phyloP scores from a whole-genome alignment of 306 rosid species.

The Quercus bicolor region DNA sequence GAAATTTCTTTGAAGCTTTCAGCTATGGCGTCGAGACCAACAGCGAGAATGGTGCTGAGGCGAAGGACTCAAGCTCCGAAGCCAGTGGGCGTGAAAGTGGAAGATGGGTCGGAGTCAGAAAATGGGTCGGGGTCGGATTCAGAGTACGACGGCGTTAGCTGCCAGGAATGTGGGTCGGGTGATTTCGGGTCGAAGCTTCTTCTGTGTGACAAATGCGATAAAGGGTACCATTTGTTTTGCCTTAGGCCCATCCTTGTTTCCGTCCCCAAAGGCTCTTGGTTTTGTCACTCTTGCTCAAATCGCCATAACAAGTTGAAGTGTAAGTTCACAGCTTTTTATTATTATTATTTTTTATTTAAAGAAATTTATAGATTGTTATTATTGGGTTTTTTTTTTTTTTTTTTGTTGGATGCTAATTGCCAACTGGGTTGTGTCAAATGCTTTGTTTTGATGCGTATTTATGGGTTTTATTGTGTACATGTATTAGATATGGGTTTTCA shows the following conservation, averaged over 20 bases:
- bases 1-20: not conserved
- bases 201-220: constrained; percentile 48
- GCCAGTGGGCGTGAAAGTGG: not conserved
- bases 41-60: constrained; percentile 12
- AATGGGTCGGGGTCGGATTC: too few species aligned
- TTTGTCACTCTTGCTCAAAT: constrained; percentile 39
- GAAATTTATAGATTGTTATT: not conserved
- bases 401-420: not conserved
- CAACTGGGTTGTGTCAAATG: not conserved
- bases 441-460: not conserved
- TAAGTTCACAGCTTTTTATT: not conserved
- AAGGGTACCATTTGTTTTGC: constrained; percentile 50
- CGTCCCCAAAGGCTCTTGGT: constrained; percentile 52
- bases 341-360: not conserved
- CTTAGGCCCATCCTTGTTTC: constrained; percentile 45
- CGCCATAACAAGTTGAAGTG: constrained; percentile 28
- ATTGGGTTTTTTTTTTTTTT: not conserved
- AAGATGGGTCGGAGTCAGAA: too few species aligned
- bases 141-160: constrained; percentile 24
- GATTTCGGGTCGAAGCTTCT: constrained; percentile 40
- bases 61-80: constrained; percentile 43
- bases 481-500: too few species aligned
- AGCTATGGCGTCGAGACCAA: not conserved
- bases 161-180: constrained; percentile 49
- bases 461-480: not conserved